Conservation (phyloP, 1,284 basidiomycete species). For the Trichosporon sp. region DNA sequence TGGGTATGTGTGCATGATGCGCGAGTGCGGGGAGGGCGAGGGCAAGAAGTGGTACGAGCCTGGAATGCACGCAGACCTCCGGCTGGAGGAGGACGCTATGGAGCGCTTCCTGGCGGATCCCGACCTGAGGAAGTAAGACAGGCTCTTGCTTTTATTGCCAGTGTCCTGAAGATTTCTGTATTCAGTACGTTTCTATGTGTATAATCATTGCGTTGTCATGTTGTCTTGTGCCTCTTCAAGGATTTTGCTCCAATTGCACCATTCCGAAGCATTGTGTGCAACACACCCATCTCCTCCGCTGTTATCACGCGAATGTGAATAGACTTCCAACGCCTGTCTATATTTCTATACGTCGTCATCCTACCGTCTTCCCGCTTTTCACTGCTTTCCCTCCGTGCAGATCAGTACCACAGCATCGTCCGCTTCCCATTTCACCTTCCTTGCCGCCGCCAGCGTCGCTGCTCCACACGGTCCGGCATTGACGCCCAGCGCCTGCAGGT, state of each 20-base stretch:
- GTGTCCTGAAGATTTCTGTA: background rate
- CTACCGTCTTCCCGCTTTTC: background rate
- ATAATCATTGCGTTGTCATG: background rate
- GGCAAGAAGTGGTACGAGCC: slow-evolving; percentile 26
- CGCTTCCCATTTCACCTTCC: slow-evolving; percentile 20
- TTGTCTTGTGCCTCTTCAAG: too few relatives aligned
- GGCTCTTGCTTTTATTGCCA: too few relatives aligned
- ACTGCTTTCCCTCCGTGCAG: slow-evolving; percentile 29
- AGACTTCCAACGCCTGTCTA: background rate
- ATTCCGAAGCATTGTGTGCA: too few relatives aligned
- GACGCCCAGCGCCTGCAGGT: slow-evolving; percentile 18
- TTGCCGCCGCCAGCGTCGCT: slow-evolving; percentile 27
- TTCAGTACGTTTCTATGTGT: background rate
- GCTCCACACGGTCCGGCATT: slow-evolving; percentile 31
- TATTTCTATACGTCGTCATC: background rate
- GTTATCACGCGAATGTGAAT: too few relatives aligned
- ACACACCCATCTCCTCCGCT: too few relatives aligned
- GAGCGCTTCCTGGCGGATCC: slow-evolving; percentile 21
- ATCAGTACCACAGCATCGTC: slow-evolving; percentile 32
- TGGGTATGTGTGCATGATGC: slow-evolving; percentile 22
- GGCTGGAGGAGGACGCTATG: slow-evolving; percentile 28
- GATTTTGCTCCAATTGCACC: too few relatives aligned
- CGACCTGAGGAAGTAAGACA: background rate
- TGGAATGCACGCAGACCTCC: slow-evolving; percentile 23
- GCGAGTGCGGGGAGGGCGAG: background rate